Evolutionary conservation across 371 early-diverging fungal species (phyloP), one percentile per base, ranked within the genome.

Genomic region (Apophysomyces elegans): DNA sequence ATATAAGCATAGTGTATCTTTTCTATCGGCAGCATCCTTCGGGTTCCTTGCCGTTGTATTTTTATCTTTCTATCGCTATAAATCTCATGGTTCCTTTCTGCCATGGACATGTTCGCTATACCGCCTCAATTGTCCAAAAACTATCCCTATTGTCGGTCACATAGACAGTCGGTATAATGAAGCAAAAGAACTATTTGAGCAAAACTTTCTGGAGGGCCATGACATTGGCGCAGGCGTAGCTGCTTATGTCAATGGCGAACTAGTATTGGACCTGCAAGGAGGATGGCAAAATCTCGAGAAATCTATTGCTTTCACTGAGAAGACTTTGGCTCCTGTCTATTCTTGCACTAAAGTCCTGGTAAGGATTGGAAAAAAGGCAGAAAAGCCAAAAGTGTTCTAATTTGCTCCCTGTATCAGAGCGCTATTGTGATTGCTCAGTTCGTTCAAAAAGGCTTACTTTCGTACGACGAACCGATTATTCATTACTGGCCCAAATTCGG

Each of bases 401-500:
- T 50, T 50, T 21, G 8, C 5, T 50, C 8, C 36, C 46, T 58
- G 7, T 14, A 11, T 41, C 35, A 78, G 78, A 56, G 61, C 39
- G 79, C 84, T 0, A 82, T 90, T 37, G 81, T 88, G 2, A 72
- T 91, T 35, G 84, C 89, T 5, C 78, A 84, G 18, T 67, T 91
- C 21, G 88, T 92, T 11, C 86, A 88, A 7, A 69, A 85, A 65
- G 87, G 86, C 7, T 50, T 77, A 5, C 56, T 93, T 8, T 65
- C 78, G 11, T 89, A 89, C 68, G 72, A 83, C 46, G 77, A 80
- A 59, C 72, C 66, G 37, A 80, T 93, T 36, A 59, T 83, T 7
- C 77, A 75, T 8, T 88, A 89, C 65, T 93, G 93, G 93, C 91
- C 93, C 2, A 91, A 92, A 63, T 93, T 93, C 71, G 91, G 84